A percentile compares a stretch with the other conserved stretches of the same genome.
Evolutionary conservation across 371 early-diverging fungal species (phyloP).

Genomic region (Apophysomyces trapeziformis): DNA sequence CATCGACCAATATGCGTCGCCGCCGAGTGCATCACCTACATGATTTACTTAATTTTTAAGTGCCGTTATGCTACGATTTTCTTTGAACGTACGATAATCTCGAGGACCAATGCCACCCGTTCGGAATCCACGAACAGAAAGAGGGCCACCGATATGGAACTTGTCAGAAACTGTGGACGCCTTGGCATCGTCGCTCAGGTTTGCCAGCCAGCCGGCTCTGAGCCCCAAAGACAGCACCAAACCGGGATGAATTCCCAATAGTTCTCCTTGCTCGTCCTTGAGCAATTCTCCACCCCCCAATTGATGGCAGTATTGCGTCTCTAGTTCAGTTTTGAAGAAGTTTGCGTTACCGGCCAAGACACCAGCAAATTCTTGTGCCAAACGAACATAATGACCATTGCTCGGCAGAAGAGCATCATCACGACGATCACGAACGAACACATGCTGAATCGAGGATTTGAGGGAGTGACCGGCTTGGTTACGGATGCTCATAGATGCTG

Average conservation of each 20-base stretch:
- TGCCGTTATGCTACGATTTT: too few relatives aligned
- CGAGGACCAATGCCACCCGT: slow-evolving; percentile 88
- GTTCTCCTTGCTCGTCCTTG: slow-evolving; percentile 31
- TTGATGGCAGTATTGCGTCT: slow-evolving; percentile 51
- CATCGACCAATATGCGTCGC: slow-evolving; percentile 78
- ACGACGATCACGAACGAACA: slow-evolving; percentile 71
- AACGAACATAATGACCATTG: slow-evolving; percentile 68
- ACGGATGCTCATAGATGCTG: slow-evolving; percentile 85
- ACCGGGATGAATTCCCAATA: slow-evolving; percentile 39
- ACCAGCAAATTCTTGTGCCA: slow-evolving; percentile 81
- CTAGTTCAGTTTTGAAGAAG: slow-evolving; percentile 75
- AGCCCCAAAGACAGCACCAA: slow-evolving; percentile 57
- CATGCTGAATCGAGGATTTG: slow-evolving; percentile 80
- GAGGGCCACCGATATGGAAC: slow-evolving; percentile 88
- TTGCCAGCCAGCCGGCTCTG: slow-evolving; percentile 73
- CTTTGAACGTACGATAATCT: slow-evolving; percentile 61
- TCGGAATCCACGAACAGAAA: slow-evolving; percentile 87
- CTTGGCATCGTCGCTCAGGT: slow-evolving; percentile 50
- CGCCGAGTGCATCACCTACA: slow-evolving; percentile 85
- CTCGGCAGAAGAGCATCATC: slow-evolving; percentile 82
- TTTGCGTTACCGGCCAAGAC: slow-evolving; percentile 79
- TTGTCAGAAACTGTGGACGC: slow-evolving; percentile 75
- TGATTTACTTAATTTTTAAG: too few relatives aligned
- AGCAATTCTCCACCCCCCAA: slow-evolving; percentile 41
- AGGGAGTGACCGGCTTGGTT: slow-evolving; percentile 87